Base-by-base conservation (phyloP, 108 stramenopile species). In the Hondaea fermentalgiana region DNA sequence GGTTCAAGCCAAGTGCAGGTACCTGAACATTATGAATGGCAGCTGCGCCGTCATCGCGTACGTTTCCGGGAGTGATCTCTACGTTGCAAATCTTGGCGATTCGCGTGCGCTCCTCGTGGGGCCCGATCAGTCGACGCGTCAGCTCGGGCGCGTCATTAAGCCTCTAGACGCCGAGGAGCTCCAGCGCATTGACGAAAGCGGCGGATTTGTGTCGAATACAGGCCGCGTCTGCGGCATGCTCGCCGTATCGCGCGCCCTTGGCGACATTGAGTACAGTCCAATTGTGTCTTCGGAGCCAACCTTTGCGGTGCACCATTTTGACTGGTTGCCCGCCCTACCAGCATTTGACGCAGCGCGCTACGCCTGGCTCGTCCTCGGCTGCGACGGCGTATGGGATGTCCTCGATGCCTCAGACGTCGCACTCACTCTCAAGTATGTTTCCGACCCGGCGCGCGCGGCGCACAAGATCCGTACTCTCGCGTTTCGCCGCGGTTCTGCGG, bases 81-180 rank as follows among this genome's bases (percentile, higher is more conserved):
- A 96, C 45, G 93, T 96, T 53, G 99, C 98, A 16, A 99, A 98
- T 89, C 95, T 98, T 17, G 99, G 99, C 3, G 98, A 98, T 90
- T 97, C 96, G 43, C 96, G 97, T 59, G 97, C 96, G 16, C 92
- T 98, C 44, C 90, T 98, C 43, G 92, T 95, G 60, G 90, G 93
- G 19, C 72, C 91, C 44, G 93, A 95, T 35, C 90, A 59, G 49
- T 97, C 97, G 6, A 71, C 94, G 64, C 64, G 42, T 17, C 64
- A 69, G 42, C 90, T 97, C 60, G 95, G 94, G 14, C 47, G 91
- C 44, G 98, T 98, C 90, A 97, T 98, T 92, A 97, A 97, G 93
- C 96, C 96, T 23, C 12, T 23, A 1, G 42, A 43, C 4, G 8
- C 4, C 19, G 91, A 89, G n/a, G 97, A 98, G 91, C 91, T 91